Evolutionary conservation across 2,329 filamentous ascomycete genomes (phyloP).

Genomic region (Elsinoe ampelina): DNA sequence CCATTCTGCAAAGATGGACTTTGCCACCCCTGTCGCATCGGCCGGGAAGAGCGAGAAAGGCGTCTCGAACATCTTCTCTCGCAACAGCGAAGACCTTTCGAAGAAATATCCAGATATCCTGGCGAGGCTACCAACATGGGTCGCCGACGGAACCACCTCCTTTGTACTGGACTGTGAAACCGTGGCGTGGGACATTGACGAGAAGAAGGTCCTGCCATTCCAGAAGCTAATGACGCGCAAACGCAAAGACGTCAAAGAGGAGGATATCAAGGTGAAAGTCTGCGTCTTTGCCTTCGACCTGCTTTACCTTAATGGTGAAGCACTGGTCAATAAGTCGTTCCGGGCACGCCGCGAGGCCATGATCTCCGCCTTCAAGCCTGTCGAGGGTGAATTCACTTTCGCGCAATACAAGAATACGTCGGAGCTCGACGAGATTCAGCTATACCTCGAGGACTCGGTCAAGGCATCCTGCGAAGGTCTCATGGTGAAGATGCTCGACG

Average conservation of each 20-base stretch:
- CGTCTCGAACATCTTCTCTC: slow-evolving; percentile 86
- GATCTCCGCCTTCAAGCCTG: slow-evolving; percentile 59
- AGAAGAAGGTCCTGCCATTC: slow-evolving; percentile 94
- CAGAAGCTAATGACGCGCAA: slow-evolving; percentile 98
- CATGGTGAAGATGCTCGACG: slow-evolving; percentile 99
- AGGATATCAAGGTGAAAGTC: slow-evolving; percentile 93
- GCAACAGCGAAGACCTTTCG: slow-evolving; percentile 92
- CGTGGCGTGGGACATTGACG: slow-evolving; percentile 87
- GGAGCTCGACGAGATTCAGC: slow-evolving; percentile 88
- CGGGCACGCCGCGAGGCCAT: slow-evolving; percentile 74
- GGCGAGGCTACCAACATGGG: slow-evolving; percentile 76
- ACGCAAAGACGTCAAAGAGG: slow-evolving; percentile 89
- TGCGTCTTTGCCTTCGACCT: slow-evolving; percentile 96
- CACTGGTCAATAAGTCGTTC: slow-evolving; percentile 77
- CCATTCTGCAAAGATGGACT: slow-evolving; percentile 62
- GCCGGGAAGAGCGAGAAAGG: slow-evolving; percentile 61
- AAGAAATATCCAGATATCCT: slow-evolving; percentile 98
- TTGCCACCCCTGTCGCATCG: slow-evolving; percentile 48
- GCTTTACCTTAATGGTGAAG: slow-evolving; percentile 82
- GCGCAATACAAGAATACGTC: slow-evolving; percentile 79
- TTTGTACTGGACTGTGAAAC: slow-evolving; percentile 99
- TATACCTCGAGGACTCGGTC: slow-evolving; percentile 84
- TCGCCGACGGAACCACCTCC: slow-evolving; percentile 80
- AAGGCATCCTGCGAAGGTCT: slow-evolving; percentile 94
- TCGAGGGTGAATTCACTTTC: slow-evolving; percentile 86